Conservation (phyloP, 139 green algal species). For the Tetradesmus obliquus region DNA sequence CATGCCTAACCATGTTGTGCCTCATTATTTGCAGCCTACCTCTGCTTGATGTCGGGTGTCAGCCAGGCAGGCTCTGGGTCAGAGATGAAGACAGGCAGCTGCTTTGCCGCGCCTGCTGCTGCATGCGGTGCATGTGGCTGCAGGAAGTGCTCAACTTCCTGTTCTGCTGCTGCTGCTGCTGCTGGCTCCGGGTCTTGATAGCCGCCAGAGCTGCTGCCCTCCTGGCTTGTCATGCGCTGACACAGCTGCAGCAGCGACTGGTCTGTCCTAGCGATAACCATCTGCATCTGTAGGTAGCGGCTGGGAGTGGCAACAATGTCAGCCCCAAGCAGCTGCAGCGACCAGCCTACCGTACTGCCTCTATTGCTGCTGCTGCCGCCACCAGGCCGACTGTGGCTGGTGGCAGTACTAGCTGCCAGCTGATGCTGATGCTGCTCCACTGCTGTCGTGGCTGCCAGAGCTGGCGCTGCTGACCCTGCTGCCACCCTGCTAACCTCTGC, state of each 20-base stretch:
- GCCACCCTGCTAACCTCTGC: not conserved
- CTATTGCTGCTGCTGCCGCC: not conserved
- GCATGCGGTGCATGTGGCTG: not conserved
- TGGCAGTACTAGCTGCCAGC: not conserved
- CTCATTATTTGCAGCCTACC: not conserved
- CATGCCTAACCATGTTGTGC: too few relatives aligned
- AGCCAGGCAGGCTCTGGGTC: not conserved
- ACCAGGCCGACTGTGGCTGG: not conserved
- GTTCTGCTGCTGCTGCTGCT: slow-evolving; percentile 13
- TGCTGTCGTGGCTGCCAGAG: not conserved
- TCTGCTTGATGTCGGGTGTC: not conserved
- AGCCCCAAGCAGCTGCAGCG: not conserved
- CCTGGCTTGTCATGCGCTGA: not conserved
- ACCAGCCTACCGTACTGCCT: not conserved
- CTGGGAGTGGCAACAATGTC: not conserved
- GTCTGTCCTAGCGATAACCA: not conserved
- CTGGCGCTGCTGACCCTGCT: not conserved
- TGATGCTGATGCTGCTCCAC: not conserved
- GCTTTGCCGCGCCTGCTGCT: not conserved
- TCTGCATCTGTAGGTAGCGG: not conserved
- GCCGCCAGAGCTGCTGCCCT: not conserved
- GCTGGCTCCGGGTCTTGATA: not conserved
- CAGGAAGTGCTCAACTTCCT: not conserved
- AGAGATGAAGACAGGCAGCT: not conserved
- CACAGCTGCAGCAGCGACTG: not conserved